Evolutionary conservation across 345 rosid genomes (phyloP).

Genomic region (Melaleuca alternifolia): DNA sequence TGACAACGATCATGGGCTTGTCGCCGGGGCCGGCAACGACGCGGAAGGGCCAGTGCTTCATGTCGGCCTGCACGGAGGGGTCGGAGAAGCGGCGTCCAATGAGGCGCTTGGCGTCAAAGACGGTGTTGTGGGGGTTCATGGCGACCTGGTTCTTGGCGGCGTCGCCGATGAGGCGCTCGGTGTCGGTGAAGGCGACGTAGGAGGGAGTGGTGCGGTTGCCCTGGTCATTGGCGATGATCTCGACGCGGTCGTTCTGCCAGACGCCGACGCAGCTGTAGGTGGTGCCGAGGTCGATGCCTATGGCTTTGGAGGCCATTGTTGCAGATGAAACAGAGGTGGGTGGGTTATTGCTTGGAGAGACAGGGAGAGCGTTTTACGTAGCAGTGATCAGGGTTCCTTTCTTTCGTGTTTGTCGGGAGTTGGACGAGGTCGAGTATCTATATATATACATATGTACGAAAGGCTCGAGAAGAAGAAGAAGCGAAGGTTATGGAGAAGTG

Average conservation of each 20-base stretch:
- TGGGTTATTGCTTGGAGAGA: not conserved
- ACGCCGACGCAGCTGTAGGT: constrained; percentile 20
- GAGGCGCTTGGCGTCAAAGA: constrained; percentile 21
- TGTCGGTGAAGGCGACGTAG: constrained; percentile 27
- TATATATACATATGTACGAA: not conserved
- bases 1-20: constrained; percentile 14
- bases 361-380: not conserved
- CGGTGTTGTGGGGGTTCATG: constrained; percentile 21
- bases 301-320: not conserved
- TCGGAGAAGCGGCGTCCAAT: constrained; percentile 17
- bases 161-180: constrained; percentile 19
- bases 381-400: not conserved
- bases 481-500: not conserved
- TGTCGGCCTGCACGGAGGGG: constrained; percentile 10
- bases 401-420: not conserved
- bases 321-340: not conserved
- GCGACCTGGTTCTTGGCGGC: constrained; percentile 24
- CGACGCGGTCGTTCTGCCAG: constrained; percentile 18
- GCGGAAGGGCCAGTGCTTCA: constrained; percentile 19
- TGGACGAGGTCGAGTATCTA: not conserved
- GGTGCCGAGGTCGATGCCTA: constrained; percentile 18
- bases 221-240: constrained; percentile 23
- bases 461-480: not conserved
- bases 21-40: constrained; percentile 5
- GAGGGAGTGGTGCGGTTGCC: constrained; percentile 23